Base-by-base conservation (phyloP, 805 yeast species). In the Metschnikowia cubensis region DNA sequence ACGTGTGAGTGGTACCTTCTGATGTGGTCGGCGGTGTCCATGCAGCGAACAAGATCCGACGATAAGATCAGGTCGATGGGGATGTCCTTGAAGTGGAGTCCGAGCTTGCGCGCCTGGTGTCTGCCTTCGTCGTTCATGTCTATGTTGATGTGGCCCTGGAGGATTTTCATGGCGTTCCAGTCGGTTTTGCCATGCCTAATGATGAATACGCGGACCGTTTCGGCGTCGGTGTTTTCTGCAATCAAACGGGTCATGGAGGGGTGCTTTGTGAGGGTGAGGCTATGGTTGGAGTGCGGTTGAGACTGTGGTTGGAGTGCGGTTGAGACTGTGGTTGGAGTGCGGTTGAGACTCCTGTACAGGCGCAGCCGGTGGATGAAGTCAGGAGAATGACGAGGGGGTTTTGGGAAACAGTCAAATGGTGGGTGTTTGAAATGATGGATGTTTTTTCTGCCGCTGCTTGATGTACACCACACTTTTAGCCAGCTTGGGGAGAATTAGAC, bases 161-260 rank as follows among this genome's bases (percentile, higher is more conserved):
- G 66, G 44, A 85, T 84, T 66, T 82, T 84, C 47, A 76, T 62
- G 35, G 75, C 74, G 62, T 89, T 89, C 65, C 84, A 83, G 50
- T 83, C 83, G 0, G 96, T 89, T 63, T 86, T 94, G 1, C 96
- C 96, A 59, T 89, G 96, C 59, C 96, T 79, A 4, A 89, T 80
- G 4, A 88, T 64, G 55, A 85, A 84, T 2, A 87, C 59, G 22
- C 87, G 69, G 1, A 80, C 62, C 7, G 66, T 56, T 4, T 63
- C 54, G 3, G 65, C 59, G 54, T 75, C 74, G 1, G 58, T 56
- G 56, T 77, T 79, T 36, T 62, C 53, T 1, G 47, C 49, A 13
- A 58, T 47, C 29, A 55, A 58, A 32, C 54, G 49, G 10, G 66
- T 62, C 66, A 62, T 62, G 44, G 21, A 2, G 13, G 13, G 8